Percentiles rank a stretch among this genome's conserved stretches.
Evolutionary conservation across 2,329 filamentous ascomycete species (phyloP).

Genomic region (Aspergillus sp.): DNA sequence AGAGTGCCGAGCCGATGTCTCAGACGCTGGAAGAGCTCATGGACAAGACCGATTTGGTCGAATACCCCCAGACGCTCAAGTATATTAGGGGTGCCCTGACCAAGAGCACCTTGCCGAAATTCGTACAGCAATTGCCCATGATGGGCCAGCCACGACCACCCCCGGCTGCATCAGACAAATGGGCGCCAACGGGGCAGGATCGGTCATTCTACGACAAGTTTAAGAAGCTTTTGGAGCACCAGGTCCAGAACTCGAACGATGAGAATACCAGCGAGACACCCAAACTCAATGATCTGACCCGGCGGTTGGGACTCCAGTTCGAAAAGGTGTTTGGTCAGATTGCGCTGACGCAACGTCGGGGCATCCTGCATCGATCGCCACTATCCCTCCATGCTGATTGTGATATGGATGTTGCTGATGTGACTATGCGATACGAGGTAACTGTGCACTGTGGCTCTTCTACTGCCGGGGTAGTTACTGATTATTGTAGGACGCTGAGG

Average conservation of each 20-base stretch:
- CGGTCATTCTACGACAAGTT: conserved; percentile 46
- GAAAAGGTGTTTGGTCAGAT: conserved; percentile 64
- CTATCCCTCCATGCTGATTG: conserved; percentile 45
- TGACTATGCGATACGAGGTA: conserved; percentile 56
- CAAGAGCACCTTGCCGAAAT: conserved; percentile 62
- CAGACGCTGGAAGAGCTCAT: conserved; percentile 65
- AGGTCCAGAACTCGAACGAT: conserved; percentile 50
- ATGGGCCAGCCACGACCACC: conserved; percentile 26
- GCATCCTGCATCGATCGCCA: conserved; percentile 63
- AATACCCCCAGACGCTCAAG: conserved; percentile 67
- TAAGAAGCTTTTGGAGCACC: conserved; percentile 49
- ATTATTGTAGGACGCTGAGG: conserved; percentile 21
- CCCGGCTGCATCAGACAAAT: conserved; percentile 44
- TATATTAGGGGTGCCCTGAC: conserved; percentile 74
- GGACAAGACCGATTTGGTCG: conserved; percentile 74
- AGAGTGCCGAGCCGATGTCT: conserved; percentile 61
- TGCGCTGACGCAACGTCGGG: conserved; percentile 66
- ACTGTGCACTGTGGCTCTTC: neutral
- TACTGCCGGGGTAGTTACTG: neutral
- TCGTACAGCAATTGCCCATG: conserved; percentile 44
- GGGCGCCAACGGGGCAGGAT: conserved; percentile 36
- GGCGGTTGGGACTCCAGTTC: conserved; percentile 57
- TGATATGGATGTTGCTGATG: conserved; percentile 47
- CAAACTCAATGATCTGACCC: conserved; percentile 62
- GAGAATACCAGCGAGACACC: conserved; percentile 53